phyloP scores from a whole-genome alignment of 352 stramenopile genomes.

The Globisporangium cederbergense region DNA sequence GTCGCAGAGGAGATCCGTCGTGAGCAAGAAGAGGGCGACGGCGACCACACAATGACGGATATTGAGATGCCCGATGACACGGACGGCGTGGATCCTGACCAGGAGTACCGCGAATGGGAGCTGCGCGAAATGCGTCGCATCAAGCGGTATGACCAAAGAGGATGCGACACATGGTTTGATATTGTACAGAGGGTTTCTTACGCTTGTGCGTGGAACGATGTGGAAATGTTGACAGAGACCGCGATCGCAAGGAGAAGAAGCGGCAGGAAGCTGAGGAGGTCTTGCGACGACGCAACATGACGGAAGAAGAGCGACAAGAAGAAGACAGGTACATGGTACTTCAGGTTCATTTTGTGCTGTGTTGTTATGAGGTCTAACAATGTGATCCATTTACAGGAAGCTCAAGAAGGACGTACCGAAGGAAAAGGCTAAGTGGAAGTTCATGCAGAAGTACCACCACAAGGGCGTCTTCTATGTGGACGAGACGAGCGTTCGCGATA shows the following conservation, averaged over 20 bases:
- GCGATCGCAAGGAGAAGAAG: conserved; percentile 71
- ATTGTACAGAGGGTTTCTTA: background rate
- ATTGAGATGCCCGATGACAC: conserved; percentile 89
- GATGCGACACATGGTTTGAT: background rate
- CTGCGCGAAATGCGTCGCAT: conserved; percentile 92
- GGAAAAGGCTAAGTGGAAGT: conserved; percentile 89
- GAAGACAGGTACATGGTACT: conserved; percentile 72
- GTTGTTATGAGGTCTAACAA: background rate
- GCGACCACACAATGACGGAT: conserved; percentile 57
- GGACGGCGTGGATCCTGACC: conserved; percentile 84
- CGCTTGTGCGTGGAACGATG: background rate
- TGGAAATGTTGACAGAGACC: conserved; percentile 49
- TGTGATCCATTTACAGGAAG: conserved; percentile 39
- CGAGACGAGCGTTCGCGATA: conserved; percentile 85
- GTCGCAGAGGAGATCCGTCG: conserved; percentile 74
- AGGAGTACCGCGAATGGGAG: conserved; percentile 93
- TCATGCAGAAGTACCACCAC: conserved; percentile 99
- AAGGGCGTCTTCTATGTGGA: conserved; percentile 98
- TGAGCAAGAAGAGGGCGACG: conserved; percentile 50
- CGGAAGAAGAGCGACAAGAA: conserved; percentile 91
- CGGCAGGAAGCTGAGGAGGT: conserved; percentile 89
- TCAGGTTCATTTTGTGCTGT: conserved; percentile 25
- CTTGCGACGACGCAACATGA: conserved; percentile 89
- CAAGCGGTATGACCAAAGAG: conserved; percentile 48
- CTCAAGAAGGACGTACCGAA: conserved; percentile 79